A percentile compares a stretch with the other conserved stretches of the same genome.
Conservation (phyloP, 148 eudicot genomes). For the Vaccinium corymbosum region DNA sequence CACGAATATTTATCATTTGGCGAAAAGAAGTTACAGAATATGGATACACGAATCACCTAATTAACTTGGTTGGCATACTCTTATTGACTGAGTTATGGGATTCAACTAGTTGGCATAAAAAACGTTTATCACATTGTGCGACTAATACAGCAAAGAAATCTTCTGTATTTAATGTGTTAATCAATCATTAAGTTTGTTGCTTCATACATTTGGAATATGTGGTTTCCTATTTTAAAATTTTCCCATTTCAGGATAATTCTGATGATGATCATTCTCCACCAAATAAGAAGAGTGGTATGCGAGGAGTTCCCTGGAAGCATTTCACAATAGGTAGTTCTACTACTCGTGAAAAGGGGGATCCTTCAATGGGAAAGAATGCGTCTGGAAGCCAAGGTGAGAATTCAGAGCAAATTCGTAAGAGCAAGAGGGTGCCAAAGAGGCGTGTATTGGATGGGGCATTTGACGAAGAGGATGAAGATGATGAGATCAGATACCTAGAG, state of each 20-base stretch:
- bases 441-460: slow-evolving; percentile 52
- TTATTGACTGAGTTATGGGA: not conserved
- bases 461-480: slow-evolving; percentile 84
- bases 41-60: not conserved
- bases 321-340: slow-evolving; percentile 53
- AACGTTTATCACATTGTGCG: not conserved
- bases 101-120: slow-evolving; percentile 3
- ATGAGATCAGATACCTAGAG: slow-evolving; percentile 87
- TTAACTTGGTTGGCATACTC: not conserved
- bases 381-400: slow-evolving; percentile 53
- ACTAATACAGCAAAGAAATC: slow-evolving; percentile 13
- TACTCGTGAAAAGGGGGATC: slow-evolving; percentile 50
- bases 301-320: slow-evolving; percentile 84
- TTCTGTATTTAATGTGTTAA: slow-evolving; percentile 13
- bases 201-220: slow-evolving; percentile 14
- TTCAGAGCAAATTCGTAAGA: slow-evolving; percentile 54
- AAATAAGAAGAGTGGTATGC: slow-evolving; percentile 51
- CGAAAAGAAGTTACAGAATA: not conserved
- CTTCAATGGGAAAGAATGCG: slow-evolving; percentile 36
- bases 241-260: slow-evolving; percentile 47
- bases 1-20: not conserved
- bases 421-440: slow-evolving; percentile 68
- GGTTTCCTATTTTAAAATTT: slow-evolving; percentile 1
- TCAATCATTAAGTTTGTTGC: slow-evolving; percentile 1
- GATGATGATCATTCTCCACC: slow-evolving; percentile 43